A percentile compares a stretch with the other conserved stretches of the same genome.
Evolutionary conservation across 257 asterid genomes (phyloP).

Genomic region (Coffea eugenioides): DNA sequence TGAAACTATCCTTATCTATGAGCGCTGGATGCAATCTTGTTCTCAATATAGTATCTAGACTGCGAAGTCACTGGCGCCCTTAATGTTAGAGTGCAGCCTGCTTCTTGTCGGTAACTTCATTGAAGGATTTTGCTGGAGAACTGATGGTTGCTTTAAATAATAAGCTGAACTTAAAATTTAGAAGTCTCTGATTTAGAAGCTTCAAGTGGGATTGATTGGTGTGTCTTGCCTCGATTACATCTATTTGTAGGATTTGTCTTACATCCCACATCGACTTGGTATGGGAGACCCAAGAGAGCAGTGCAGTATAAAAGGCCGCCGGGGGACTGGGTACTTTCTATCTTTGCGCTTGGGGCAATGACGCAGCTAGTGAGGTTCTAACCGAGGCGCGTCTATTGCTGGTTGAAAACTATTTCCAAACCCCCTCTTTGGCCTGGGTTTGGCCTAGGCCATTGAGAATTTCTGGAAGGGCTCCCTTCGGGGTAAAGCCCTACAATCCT

Average conservation of each 20-base stretch:
- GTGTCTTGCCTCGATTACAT: too few species aligned
- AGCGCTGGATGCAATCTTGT: too few species aligned
- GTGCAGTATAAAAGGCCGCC: neutral
- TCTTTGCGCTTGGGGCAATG: slow-evolving; percentile 11
- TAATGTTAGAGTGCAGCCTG: too few species aligned
- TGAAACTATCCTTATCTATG: too few species aligned
- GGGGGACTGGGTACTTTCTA: neutral
- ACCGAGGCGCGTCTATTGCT: slow-evolving; percentile 7
- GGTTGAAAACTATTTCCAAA: slow-evolving; percentile 9
- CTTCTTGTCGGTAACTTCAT: too few species aligned
- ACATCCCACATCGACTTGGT: neutral
- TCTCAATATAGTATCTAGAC: too few species aligned
- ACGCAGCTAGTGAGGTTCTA: slow-evolving; percentile 1
- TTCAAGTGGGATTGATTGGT: too few species aligned
- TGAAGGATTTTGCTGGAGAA: too few species aligned
- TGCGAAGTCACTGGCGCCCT: too few species aligned
- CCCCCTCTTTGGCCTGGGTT: slow-evolving; percentile 7
- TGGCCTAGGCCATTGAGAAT: slow-evolving; percentile 8
- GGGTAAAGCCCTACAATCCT: slow-evolving; percentile 13
- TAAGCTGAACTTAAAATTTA: too few species aligned
- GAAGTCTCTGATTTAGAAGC: too few species aligned
- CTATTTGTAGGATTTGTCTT: neutral
- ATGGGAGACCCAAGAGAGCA: too few species aligned
- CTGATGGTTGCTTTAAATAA: neutral
- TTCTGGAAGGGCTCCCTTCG: slow-evolving; percentile 17